Conservation (phyloP, 495 filamentous ascomycete species). For the Daldinia vernicosa region DNA sequence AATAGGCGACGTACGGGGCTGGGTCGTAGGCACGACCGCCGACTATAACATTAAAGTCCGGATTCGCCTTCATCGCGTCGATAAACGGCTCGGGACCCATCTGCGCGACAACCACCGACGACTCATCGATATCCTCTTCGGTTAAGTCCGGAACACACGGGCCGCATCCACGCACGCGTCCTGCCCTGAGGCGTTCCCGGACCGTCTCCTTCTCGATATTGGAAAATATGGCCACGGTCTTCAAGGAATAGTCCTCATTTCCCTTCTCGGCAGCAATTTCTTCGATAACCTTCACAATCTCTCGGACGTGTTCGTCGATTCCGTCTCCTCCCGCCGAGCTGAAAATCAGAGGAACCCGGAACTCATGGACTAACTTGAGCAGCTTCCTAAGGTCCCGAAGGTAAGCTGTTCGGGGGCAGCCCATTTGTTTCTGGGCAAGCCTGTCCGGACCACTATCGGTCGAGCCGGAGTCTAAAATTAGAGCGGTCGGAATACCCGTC, state of each 20-base stretch:
- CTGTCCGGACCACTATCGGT: slow-evolving; percentile 59
- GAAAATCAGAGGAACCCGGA: slow-evolving; percentile 54
- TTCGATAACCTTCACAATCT: slow-evolving; percentile 51
- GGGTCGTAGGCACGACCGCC: slow-evolving; percentile 63
- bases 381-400: slow-evolving; percentile 53
- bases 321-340: slow-evolving; percentile 61
- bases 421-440: slow-evolving; percentile 53
- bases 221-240: slow-evolving; percentile 54
- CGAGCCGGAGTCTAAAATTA: slow-evolving; percentile 61
- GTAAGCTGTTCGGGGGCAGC: slow-evolving; percentile 49
- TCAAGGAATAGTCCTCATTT: slow-evolving; percentile 48
- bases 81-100: slow-evolving; percentile 53
- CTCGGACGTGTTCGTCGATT: slow-evolving; percentile 54
- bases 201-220: slow-evolving; percentile 48
- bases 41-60: slow-evolving; percentile 57
- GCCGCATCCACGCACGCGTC: slow-evolving; percentile 39
- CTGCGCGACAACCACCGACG: slow-evolving; percentile 48
- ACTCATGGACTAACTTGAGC: slow-evolving; percentile 42
- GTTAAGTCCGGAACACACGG: slow-evolving; percentile 52
- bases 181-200: slow-evolving; percentile 37
- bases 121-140: slow-evolving; percentile 49
- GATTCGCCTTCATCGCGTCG: slow-evolving; percentile 50
- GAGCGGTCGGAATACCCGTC: slow-evolving; percentile 49
- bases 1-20: slow-evolving; percentile 58
- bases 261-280: slow-evolving; percentile 44